Conservation (phyloP, 805 yeast genomes). For the Suhomyces sp. region DNA sequence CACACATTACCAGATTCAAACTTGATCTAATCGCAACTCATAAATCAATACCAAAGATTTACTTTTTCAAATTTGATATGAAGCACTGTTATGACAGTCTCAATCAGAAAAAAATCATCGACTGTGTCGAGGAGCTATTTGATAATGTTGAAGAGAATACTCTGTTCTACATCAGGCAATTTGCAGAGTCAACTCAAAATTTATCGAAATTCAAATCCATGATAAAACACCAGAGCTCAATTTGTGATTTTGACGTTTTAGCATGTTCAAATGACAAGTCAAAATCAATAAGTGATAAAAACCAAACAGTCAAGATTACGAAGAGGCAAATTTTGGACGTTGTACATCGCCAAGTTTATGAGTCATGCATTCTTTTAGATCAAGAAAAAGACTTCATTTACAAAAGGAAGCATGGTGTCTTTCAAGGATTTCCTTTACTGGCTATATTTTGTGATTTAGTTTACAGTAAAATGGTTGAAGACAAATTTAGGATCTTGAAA, state of each 20-base stretch:
- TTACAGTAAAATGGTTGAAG: constrained; percentile 59
- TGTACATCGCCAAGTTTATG: constrained; percentile 52
- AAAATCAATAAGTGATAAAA: constrained; percentile 31
- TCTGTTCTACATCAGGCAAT: constrained; percentile 22
- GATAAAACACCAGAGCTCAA: constrained; percentile 13
- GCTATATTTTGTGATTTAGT: constrained; percentile 71
- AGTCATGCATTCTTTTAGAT: constrained; percentile 45
- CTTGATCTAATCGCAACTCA: constrained; percentile 6
- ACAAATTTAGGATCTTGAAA: constrained; percentile 21
- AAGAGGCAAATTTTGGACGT: constrained; percentile 46
- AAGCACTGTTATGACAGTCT: constrained; percentile 74
- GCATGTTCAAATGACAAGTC: too few relatives aligned
- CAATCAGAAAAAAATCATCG: constrained; percentile 45
- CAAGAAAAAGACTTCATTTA: constrained; percentile 30
- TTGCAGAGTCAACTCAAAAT: constrained; percentile 7
- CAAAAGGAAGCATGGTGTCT: constrained; percentile 65
- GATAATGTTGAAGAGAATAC: constrained; percentile 17
- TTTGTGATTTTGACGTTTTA: constrained; percentile 15
- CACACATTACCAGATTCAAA: constrained; percentile 39
- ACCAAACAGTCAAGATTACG: constrained; percentile 33
- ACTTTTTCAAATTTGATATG: constrained; percentile 71
- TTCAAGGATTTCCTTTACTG: constrained; percentile 83
- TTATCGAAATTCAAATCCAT: constrained; percentile 6
- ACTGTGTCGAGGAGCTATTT: constrained; percentile 31
- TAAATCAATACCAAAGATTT: constrained; percentile 35